phyloP scores from a whole-genome alignment of 176 grass and related monocot genomes.

The Echinochloa phyllopogon region DNA sequence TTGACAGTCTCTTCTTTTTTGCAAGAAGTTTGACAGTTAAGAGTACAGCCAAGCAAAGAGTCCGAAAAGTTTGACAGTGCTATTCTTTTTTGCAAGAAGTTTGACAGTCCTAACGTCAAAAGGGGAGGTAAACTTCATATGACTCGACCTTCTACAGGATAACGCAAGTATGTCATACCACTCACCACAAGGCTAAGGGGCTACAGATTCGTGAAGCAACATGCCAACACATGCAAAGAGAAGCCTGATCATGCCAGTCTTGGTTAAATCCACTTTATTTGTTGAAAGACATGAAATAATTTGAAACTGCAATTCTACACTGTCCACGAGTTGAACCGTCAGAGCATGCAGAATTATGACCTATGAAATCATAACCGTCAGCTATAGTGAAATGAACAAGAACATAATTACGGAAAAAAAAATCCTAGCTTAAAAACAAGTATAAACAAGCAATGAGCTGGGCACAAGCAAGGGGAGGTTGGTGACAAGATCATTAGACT shows the following conservation, averaged over 20 bases:
- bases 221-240: neutral
- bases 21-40: neutral
- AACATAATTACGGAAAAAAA: constrained; percentile 12
- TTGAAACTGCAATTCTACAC: neutral
- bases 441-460: constrained; percentile 32
- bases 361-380: neutral
- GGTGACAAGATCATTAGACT: constrained; percentile 57
- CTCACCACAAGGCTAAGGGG: neutral
- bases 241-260: neutral
- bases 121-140: neutral
- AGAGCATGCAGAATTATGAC: neutral
- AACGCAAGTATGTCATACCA: neutral
- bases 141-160: neutral
- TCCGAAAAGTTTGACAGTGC: constrained; percentile 13
- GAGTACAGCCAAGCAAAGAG: constrained; percentile 42
- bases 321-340: neutral
- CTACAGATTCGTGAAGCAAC: neutral
- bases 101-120: neutral
- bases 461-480: constrained; percentile 35
- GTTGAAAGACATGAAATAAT: neutral
- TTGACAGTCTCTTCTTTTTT: neutral
- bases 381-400: neutral
- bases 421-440: constrained; percentile 16
- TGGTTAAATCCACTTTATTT: constrained; percentile 21
- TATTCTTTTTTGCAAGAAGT: too few relatives aligned